A percentile compares a stretch with the other conserved stretches of the same genome.
Conservation (phyloP, 768 basidiomycete genomes). For the Lactarius indigo region DNA sequence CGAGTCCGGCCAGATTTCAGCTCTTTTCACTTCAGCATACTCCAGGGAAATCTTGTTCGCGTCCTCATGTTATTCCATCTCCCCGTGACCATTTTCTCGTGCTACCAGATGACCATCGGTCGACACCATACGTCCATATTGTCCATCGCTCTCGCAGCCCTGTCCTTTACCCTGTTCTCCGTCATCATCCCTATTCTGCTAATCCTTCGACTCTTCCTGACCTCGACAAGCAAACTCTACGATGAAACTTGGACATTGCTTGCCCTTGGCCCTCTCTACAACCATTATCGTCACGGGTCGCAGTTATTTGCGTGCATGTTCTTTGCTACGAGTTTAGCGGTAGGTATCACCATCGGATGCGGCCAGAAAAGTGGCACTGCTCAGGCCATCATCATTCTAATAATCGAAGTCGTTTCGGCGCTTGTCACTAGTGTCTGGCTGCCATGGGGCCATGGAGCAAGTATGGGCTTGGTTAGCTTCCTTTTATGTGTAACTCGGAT, state of each 20-base stretch:
- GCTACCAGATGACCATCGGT: slow-evolving; percentile 74
- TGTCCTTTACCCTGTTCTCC: slow-evolving; percentile 79
- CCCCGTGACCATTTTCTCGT: slow-evolving; percentile 88
- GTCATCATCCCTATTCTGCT: slow-evolving; percentile 72
- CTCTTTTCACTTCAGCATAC: slow-evolving; percentile 75
- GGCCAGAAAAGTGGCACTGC: slow-evolving; percentile 88
- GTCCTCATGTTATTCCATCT: slow-evolving; percentile 91
- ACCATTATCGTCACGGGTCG: slow-evolving; percentile 88
- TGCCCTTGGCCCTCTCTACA: slow-evolving; percentile 88
- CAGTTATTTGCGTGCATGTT: slow-evolving; percentile 83
- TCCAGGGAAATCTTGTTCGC: slow-evolving; percentile 90
- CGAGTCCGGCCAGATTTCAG: slow-evolving; percentile 57
- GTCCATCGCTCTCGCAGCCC: slow-evolving; percentile 72
- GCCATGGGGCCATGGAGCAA: slow-evolving; percentile 94
- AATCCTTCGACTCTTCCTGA: slow-evolving; percentile 72
- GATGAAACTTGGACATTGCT: slow-evolving; percentile 92
- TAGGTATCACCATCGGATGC: slow-evolving; percentile 83
- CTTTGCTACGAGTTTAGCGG: slow-evolving; percentile 76
- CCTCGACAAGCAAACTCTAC: slow-evolving; percentile 86
- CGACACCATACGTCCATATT: slow-evolving; percentile 47
- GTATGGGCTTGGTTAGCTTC: slow-evolving; percentile 96
- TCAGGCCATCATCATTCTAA: slow-evolving; percentile 85
- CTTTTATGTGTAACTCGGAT: slow-evolving; percentile 89
- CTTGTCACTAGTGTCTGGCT: slow-evolving; percentile 91
- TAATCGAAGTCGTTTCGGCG: slow-evolving; percentile 84